Base-by-base conservation (phyloP, 169 alveolate genomes). In the Hepatocystis sp. region DNA sequence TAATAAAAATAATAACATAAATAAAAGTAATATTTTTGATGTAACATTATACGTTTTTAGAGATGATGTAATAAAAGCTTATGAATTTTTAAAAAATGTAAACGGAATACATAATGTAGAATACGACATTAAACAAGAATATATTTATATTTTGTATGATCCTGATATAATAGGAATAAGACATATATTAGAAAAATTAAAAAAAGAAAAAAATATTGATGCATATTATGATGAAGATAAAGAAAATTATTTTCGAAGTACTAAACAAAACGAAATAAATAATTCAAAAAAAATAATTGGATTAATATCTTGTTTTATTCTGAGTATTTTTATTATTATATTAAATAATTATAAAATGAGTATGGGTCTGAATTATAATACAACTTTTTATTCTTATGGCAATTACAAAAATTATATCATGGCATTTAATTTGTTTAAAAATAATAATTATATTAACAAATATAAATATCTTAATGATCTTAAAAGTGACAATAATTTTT, bases 171-270 rank as follows among this genome's bases (percentile, higher is more conserved):
- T 71, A 11, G 86, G 86, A 1, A 71, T 71, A 10, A 56, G 86
- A 13, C 58, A 27, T 13, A 71, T 71, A 17, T 56, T 71, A 63
- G 86, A 71, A 71, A 5, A 27, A 10, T 23, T 71, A 58, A 71
- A 71, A 44, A 71, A 71, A 34, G 30, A 71, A 61, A 71, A 71
- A 19, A 71, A 71, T 44, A 60, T 71, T 63, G 86, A 71, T 56
- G 86, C 86, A 15, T 71, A 71, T 61, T 71, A 71, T 55, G 86
- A 71, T 71, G 86, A 71, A 71, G 86, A 71, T 7, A 71, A 71
- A 56, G 86, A 71, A 42, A 71, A 58, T 40, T 71, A 42, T 71
- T 71, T 71, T 56, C 55, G 71, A 42, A 55, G 76, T 63, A 71
- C 76, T 3, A 56, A 36, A 71, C 39, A 71, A 40, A 71, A 71